Evolutionary conservation across 2,329 filamentous ascomycete genomes (phyloP), one percentile per base, ranked within the genome.

Genomic region (Penicillium nordicum): DNA sequence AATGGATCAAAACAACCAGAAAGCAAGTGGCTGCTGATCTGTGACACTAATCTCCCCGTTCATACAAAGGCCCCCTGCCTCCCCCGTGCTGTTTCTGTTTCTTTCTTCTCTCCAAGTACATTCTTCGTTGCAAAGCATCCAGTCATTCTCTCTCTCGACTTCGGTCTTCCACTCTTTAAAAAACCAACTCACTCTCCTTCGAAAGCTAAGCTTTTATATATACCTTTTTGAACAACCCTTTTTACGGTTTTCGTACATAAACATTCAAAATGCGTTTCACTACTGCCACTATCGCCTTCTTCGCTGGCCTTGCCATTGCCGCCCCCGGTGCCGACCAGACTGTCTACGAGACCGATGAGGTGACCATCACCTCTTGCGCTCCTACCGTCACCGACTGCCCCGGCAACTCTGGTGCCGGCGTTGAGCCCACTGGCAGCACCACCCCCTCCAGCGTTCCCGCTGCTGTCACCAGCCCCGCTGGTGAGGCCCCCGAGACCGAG

Each of bases 281-380:
- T 56, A 61, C 68, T 67, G 70, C 69, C 63, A 67, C 74, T 62
- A 60, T 75, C 64, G 74, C 74, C 60, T 63, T 76, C 64, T 74
- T 75, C 68, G 73, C 72, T 60, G 71, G 72, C 67, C 69, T 76
- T 60, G 73, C 70, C 54, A 67, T 69, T 65, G 74, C 74, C 59
- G 55, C 70, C 56, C 72, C 71, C 60, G 64, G 67, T 58, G 69
- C 66, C 57, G 64, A 72, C 58, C 54, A 70, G 64, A 79, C 82
- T 68, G 76, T 85, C 76, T 84, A 82, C 80, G 74, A 76, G 69
- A 84, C 82, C 63, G 78, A 84, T 70, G 78, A 80, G 70, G 76
- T 83, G 65, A 87, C 84, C 75, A 77, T 87, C 80, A 86, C 82
- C 73, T 84, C 81, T 51, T 86, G 84, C 79, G 79, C 74, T 57